Conservation (phyloP, 108 stramenopile genomes). For the Schizochytrium sp. region DNA sequence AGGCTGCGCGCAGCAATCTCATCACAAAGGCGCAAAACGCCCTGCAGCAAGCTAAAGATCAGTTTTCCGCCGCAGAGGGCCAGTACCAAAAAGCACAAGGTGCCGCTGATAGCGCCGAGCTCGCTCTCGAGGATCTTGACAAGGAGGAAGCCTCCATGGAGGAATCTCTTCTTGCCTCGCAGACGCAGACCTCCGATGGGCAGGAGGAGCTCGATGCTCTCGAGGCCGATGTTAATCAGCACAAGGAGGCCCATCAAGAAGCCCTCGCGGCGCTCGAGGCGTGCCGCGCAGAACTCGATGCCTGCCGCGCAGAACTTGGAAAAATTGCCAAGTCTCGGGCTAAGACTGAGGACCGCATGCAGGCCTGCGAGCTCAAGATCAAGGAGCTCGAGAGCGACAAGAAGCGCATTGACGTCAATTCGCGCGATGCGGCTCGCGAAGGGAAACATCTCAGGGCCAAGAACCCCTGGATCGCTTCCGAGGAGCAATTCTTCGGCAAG, state of each 20-base stretch:
- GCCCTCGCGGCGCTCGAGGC: slow-evolving; percentile 47
- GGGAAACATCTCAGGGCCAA: slow-evolving; percentile 51
- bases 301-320: slow-evolving; percentile 57
- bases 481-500: slow-evolving; percentile 84
- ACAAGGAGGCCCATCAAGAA: not conserved
- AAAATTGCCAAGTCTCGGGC: slow-evolving; percentile 50
- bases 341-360: slow-evolving; percentile 52
- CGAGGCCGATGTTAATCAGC: not conserved
- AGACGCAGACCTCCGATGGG: slow-evolving; percentile 26
- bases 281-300: slow-evolving; percentile 54
- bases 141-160: slow-evolving; percentile 53
- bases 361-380: slow-evolving; percentile 65
- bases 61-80: slow-evolving; percentile 62
- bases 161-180: slow-evolving; percentile 67
- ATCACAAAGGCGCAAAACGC: slow-evolving; percentile 63
- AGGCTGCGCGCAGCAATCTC: slow-evolving; percentile 65
- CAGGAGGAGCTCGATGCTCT: not conserved
- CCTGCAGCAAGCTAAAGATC: slow-evolving; percentile 58
- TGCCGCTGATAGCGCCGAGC: slow-evolving; percentile 49
- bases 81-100: slow-evolving; percentile 62
- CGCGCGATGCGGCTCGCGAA: not conserved
- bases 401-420: slow-evolving; percentile 62
- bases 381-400: slow-evolving; percentile 72
- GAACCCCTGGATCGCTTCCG: slow-evolving; percentile 85
- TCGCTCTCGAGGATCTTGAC: slow-evolving; percentile 53